A percentile compares a stretch with the other conserved stretches of the same genome.
These are phyloP conservation scores for Dipteronia dyeriana DNA, from an alignment of 345 rosid genomes.

Conservation along the genomic window DNA sequence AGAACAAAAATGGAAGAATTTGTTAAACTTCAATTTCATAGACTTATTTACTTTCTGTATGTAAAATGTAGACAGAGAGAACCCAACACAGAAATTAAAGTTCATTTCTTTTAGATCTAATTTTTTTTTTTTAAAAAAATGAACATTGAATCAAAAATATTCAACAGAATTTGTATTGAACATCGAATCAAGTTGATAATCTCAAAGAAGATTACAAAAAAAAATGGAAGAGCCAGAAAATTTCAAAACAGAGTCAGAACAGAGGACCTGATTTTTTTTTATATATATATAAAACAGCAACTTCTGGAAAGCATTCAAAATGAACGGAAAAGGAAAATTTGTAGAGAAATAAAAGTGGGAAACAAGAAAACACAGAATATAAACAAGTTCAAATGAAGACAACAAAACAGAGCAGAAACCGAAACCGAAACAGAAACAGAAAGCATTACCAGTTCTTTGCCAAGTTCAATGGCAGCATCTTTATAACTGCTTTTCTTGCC, in stretches of 20 bases:
- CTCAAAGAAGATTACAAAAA: not conserved
- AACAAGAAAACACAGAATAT: constrained; percentile 10
- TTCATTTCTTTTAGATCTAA: constrained; percentile 10
- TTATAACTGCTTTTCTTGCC: constrained; percentile 73
- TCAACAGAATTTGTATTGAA: not conserved
- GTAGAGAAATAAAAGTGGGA: not conserved
- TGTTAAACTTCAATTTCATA: too few species aligned
- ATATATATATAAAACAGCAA: too few species aligned
- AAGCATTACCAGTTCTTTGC: constrained; percentile 64
- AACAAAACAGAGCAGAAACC: not conserved
- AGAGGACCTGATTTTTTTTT: not conserved
- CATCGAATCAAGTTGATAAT: not conserved
- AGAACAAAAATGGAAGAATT: not conserved
- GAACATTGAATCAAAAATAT: not conserved
- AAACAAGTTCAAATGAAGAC: not conserved
- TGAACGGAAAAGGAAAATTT: not conserved
- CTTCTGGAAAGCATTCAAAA: too few species aligned
- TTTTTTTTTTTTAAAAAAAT: not conserved
- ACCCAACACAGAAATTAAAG: not conserved
- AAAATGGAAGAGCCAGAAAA: not conserved
- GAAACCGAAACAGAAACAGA: not conserved
- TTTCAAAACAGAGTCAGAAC: constrained; percentile 13
- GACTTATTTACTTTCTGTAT: too few species aligned
- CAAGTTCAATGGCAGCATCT: constrained; percentile 88
- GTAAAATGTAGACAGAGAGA: not conserved